Evolutionary conservation across 2,329 filamentous ascomycete species (phyloP), one percentile per base, ranked within the genome.

Genomic region (Albophoma yamanashiensis): DNA sequence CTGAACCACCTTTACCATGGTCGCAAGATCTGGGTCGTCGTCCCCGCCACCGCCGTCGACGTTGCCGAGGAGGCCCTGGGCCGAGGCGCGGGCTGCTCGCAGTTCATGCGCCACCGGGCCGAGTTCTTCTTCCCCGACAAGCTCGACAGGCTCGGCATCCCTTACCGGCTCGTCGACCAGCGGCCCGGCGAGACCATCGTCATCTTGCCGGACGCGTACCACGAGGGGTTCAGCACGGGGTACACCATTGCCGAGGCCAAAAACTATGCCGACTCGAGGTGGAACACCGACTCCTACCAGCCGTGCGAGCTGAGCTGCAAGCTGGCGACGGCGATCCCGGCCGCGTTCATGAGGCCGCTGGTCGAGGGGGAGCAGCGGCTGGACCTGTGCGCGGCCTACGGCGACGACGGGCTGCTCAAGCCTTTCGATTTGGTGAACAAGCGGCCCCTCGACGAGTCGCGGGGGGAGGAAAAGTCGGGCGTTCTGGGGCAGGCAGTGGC

Each of bases 111-210:
- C 25, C 73, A 75, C 63, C 69, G 73, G 47, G 73, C 73, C 42
- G 73, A 75, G 62, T 75, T 75, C 63, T 71, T 75, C 64, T 75
- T 75, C 58, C 73, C 73, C 1, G 70, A 74, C 38, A 73, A 73
- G 61, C 72, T 75, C 1, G 66, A 72, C n/a, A 72, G 72, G 61
- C 67, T 75, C 12, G 71, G 70, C 12, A 73, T 75, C 9, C 73
- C 73, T 0, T 73, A 68, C 59, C 71, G 73, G 14, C 69, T 75
- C 58, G 67, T 75, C 57, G 73, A 75, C 42, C 73, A 75, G 58
- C 68, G 72, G 1, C 72, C 73, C 7, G 73, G 73, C 8, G 73
- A 75, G 64, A 75, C 73, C 11, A 72, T 75, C 43, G 73, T 75
- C 43, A 72, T 75, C 53, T 63, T 75, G 9, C 73, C 73, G 0